Evolutionary conservation across 2,329 filamentous ascomycete genomes (phyloP).

Genomic region (Alternaria ventricosa): DNA sequence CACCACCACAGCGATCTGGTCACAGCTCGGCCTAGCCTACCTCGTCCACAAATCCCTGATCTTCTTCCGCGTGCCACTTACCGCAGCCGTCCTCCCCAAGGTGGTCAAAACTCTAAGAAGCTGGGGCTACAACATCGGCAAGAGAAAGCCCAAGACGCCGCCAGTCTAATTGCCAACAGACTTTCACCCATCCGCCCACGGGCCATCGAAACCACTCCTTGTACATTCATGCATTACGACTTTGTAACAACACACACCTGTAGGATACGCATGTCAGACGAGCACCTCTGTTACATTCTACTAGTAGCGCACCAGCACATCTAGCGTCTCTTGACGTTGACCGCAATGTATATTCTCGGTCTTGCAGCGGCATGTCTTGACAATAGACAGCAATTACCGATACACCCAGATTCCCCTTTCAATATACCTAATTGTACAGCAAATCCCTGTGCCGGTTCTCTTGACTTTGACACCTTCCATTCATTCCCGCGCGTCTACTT

Average conservation of each 20-base stretch:
- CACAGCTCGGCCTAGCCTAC: conserved; percentile 90
- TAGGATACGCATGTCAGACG: conserved; percentile 10
- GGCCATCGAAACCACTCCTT: not conserved
- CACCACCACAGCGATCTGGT: conserved; percentile 66
- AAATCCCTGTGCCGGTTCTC: not conserved
- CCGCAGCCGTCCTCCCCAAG: conserved; percentile 88
- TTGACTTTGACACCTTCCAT: not conserved
- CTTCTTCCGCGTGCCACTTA: conserved; percentile 91
- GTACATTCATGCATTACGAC: conserved; percentile 18
- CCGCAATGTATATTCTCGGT: not conserved
- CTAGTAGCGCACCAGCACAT: not conserved
- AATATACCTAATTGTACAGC: not conserved
- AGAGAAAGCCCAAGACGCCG: conserved; percentile 59
- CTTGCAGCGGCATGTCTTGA: not conserved
- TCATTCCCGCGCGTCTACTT: not conserved
- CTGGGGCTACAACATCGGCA: conserved; percentile 96
- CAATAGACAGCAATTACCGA: not conserved
- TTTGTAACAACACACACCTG: conserved; percentile 14
- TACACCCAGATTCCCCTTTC: not conserved
- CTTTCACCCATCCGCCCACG: not conserved
- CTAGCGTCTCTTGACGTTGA: not conserved
- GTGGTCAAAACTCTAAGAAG: conserved; percentile 86
- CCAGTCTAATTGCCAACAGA: not conserved
- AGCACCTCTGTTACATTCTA: not conserved
- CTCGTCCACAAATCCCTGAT: conserved; percentile 98